phyloP scores from a whole-genome alignment of 495 filamentous ascomycete species.

The Glutinoglossum americanum region DNA sequence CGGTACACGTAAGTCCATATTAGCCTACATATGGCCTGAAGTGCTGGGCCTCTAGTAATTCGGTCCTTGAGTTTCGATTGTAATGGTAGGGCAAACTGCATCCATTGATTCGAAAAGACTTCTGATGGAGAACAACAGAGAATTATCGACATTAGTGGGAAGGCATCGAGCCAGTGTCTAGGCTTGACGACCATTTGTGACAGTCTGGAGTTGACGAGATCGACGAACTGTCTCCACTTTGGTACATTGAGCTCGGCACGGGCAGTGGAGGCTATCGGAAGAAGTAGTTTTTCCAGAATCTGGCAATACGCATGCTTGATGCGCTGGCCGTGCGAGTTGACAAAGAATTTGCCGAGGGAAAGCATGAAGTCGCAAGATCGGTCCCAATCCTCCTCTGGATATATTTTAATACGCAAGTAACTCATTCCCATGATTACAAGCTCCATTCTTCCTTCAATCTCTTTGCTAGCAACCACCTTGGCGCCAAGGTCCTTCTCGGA shows the following conservation, averaged over 20 bases:
- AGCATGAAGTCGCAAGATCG: conserved; percentile 77
- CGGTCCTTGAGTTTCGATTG: conserved; percentile 70
- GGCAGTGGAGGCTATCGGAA: conserved; percentile 69
- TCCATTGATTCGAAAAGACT: conserved; percentile 64
- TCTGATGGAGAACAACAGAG: conserved; percentile 77
- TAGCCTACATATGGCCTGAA: conserved; percentile 80
- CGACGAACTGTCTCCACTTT: conserved; percentile 70
- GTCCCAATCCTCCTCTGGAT: conserved; percentile 55
- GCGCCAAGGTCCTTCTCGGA: conserved; percentile 46
- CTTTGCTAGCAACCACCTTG: conserved; percentile 32
- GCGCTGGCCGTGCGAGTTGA: conserved; percentile 59
- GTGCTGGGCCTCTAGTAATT: conserved; percentile 49
- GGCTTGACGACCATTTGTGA: conserved; percentile 73
- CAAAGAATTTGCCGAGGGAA: conserved; percentile 58
- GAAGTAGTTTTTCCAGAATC: conserved; percentile 62
- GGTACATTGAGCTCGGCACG: conserved; percentile 48
- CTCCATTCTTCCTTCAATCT: conserved; percentile 60
- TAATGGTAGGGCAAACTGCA: conserved; percentile 51
- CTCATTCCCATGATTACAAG: conserved; percentile 79
- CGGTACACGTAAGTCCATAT: conserved; percentile 92
- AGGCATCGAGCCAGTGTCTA: conserved; percentile 71
- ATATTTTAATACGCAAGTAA: conserved; percentile 49
- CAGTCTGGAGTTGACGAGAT: conserved; percentile 50
- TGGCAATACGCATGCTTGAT: conserved; percentile 91
- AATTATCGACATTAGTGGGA: conserved; percentile 64